phyloP scores from a whole-genome alignment of 176 grass and related monocot genomes.

The Bonia amplexicaulis region DNA sequence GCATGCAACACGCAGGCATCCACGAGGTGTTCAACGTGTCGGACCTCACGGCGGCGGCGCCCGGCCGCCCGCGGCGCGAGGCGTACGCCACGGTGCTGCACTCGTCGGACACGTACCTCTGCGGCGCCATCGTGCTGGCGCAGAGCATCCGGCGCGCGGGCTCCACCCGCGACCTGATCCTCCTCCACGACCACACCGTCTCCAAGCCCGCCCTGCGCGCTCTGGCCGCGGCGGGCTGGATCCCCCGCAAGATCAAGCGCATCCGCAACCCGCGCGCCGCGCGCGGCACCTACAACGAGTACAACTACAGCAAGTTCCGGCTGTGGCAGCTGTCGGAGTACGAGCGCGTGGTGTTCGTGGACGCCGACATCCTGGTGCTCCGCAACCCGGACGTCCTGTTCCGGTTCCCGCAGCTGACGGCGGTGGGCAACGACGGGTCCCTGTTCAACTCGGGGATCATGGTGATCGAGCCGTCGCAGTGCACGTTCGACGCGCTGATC shows the following conservation, averaged over 20 bases:
- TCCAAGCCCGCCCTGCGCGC: constrained; percentile 41
- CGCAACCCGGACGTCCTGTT: constrained; percentile 78
- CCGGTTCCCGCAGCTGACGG: constrained; percentile 80
- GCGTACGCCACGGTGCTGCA: constrained; percentile 96
- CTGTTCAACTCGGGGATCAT: constrained; percentile 93
- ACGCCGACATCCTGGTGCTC: constrained; percentile 87
- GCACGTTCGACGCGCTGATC: constrained; percentile 69
- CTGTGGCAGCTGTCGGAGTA: constrained; percentile 89
- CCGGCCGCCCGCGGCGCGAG: constrained; percentile 37
- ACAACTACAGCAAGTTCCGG: constrained; percentile 99
- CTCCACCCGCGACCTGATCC: constrained; percentile 65
- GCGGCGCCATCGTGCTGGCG: constrained; percentile 83
- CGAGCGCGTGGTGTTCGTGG: constrained; percentile 78
- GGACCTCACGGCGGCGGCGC: background rate
- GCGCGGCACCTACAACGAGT: constrained; percentile 77
- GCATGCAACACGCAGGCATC: constrained; percentile 29
- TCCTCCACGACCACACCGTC: constrained; percentile 84
- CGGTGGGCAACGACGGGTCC: constrained; percentile 63
- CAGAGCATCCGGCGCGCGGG: constrained; percentile 74
- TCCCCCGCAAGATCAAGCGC: constrained; percentile 50
- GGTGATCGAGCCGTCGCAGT: constrained; percentile 86
- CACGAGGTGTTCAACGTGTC: constrained; percentile 38
- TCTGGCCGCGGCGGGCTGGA: constrained; percentile 66
- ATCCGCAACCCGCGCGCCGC: constrained; percentile 84
- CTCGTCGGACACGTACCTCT: constrained; percentile 84